Percentiles rank a stretch among this genome's conserved stretches.
These are phyloP conservation scores for Pythium phragmitis DNA, from an alignment of 352 stramenopile species.

Conservation along the genomic window DNA sequence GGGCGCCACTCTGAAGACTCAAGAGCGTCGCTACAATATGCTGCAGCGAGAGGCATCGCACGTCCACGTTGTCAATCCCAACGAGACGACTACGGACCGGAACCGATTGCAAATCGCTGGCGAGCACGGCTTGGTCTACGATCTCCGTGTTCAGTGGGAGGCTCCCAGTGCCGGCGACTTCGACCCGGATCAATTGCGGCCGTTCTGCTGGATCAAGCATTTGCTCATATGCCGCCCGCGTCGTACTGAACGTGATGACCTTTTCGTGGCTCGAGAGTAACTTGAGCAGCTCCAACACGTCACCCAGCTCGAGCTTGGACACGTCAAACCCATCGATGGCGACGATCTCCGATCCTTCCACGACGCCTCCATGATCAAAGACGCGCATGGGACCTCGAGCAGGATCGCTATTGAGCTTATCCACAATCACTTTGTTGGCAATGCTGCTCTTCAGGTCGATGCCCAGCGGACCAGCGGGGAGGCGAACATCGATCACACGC, in stretches of 20 bases:
- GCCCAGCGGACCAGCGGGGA: constrained; percentile 47
- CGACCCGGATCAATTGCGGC: background rate
- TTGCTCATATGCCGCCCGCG: constrained; percentile 29
- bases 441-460: constrained; percentile 50
- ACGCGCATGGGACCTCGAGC: constrained; percentile 35
- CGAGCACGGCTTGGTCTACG: constrained; percentile 25
- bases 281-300: constrained; percentile 42
- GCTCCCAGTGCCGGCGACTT: background rate
- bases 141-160: constrained; percentile 18
- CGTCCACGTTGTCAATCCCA: constrained; percentile 44
- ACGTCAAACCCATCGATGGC: constrained; percentile 54
- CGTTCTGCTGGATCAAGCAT: constrained; percentile 29
- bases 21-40: constrained; percentile 38
- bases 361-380: constrained; percentile 43
- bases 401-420: constrained; percentile 40
- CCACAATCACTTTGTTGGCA: constrained; percentile 43
- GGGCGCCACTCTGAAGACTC: constrained; percentile 27
- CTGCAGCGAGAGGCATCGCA: constrained; percentile 36
- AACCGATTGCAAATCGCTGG: constrained; percentile 24
- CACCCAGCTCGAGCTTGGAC: constrained; percentile 31
- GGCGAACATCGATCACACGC: constrained; percentile 34
- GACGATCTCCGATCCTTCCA: constrained; percentile 48
- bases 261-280: constrained; percentile 43
- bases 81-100: constrained; percentile 45
- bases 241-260: constrained; percentile 59